Evolutionary conservation across 1,139 yeast genomes (phyloP).

Genomic region (Pichia inconspicua): DNA sequence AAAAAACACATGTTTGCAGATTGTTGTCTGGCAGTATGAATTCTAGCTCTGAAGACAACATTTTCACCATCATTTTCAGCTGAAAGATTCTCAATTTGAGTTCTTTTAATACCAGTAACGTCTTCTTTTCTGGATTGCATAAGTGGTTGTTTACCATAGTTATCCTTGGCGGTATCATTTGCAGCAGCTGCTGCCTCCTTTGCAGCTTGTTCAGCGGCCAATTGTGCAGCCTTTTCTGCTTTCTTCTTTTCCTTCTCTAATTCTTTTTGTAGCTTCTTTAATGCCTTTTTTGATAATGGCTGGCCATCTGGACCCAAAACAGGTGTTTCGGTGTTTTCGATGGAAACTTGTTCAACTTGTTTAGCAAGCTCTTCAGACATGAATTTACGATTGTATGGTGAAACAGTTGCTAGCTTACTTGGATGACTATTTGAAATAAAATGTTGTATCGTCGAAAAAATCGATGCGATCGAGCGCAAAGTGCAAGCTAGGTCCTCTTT

Average conservation of each 20-base stretch:
- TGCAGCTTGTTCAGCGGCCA: conserved; percentile 81
- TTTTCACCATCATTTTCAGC: conserved; percentile 67
- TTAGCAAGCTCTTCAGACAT: conserved; percentile 26
- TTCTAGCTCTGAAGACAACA: conserved; percentile 85
- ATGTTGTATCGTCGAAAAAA: background rate
- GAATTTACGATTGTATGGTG: background rate
- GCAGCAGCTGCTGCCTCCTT: conserved; percentile 73
- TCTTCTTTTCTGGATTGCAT: conserved; percentile 58
- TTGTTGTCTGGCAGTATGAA: conserved; percentile 88
- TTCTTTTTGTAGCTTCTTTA: conserved; percentile 91
- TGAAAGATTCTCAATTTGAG: conserved; percentile 47
- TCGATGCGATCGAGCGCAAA: too few relatives aligned
- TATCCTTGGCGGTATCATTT: conserved; percentile 75
- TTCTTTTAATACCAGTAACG: conserved; percentile 49
- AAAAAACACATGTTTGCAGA: conserved; percentile 92
- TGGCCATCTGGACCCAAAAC: conserved; percentile 60
- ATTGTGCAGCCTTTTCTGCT: conserved; percentile 85
- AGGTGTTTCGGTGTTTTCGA: conserved; percentile 18
- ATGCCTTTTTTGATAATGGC: conserved; percentile 91
- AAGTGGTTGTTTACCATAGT: conserved; percentile 85
- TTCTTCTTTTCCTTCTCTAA: conserved; percentile 87
- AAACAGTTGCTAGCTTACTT: background rate
- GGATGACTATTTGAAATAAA: background rate
- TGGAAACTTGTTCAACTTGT: conserved; percentile 21
- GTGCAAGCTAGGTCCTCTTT: too few relatives aligned